Evolutionary conservation across 257 asterid species (phyloP), one percentile per base, ranked within the genome.

Genomic region (Hygrophila difformis): DNA sequence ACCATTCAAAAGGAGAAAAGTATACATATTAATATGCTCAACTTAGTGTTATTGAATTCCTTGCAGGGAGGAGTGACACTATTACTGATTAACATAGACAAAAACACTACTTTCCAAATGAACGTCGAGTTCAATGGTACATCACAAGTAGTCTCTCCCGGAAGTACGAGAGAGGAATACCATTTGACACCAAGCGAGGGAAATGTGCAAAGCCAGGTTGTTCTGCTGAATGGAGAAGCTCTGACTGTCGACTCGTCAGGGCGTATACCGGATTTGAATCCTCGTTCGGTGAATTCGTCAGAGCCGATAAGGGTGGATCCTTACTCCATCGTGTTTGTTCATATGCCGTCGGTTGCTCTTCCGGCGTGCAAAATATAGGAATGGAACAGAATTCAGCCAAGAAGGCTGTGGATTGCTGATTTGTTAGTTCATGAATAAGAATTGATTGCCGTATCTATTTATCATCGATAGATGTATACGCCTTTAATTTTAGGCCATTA

Each of bases 111-210:
- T 3, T 38, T 74, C 20, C 47, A 66, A 20, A 59, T 64, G 8
- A 67, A 22, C 31, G 56, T 78, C 41, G 60, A 65, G 42, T 63
- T 69, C 49, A 67, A 59, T 3, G 65, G 63, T 13, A 64, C 78
- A 0, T 11, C 17, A 21, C n/a, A n/a, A n/a, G n/a, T n/a, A n/a
- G n/a, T 17, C 18, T 51, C 50, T 28, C 22, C 26, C 20, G 26
- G 62, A 52, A 16, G 12, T 12, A 50, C 52, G 34, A 78, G 94
- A 56, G 93, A 85, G 68, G 96, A 89, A 51, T 89, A 85, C 53
- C 97, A 89, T 65, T 47, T 89, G 68, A 85, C 93, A 1, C 84
- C 93, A 12, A 43, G 48, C 64, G 81, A 59, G 44, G 88, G 98
- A 4, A 64, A 89, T 60, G 65, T 85, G 18, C 86, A 73, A 12